A percentile compares a stretch with the other conserved stretches of the same genome.
Conservation (phyloP, 352 stramenopile genomes). For the Phytophthora tubulina region DNA sequence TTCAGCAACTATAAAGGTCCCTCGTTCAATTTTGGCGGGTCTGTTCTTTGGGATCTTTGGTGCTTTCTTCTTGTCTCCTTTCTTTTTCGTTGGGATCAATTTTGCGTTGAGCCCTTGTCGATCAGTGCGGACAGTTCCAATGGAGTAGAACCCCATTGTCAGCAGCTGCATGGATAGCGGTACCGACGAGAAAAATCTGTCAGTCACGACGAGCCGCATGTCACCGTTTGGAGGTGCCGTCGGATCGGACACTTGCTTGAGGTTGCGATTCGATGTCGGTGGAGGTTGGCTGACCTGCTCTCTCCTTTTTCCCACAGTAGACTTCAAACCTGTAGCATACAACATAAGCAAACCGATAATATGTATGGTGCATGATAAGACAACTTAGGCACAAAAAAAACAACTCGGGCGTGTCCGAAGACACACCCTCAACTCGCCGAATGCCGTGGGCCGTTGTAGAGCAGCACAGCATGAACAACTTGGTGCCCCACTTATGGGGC, state of each 20-base stretch:
- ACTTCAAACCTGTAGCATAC: background rate
- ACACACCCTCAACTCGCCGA: no score
- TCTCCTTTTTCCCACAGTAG: background rate
- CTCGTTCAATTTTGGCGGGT: no score
- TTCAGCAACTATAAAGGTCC: no score
- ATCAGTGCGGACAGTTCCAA: background rate
- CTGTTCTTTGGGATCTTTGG: no score
- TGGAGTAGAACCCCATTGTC: background rate
- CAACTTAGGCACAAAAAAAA: background rate
- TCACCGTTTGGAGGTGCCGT: background rate
- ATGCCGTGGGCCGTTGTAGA: background rate
- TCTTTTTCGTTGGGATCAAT: background rate
- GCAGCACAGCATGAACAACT: background rate
- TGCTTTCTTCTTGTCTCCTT: no score
- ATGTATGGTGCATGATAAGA: background rate
- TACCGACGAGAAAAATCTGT: background rate
- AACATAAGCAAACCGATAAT: background rate
- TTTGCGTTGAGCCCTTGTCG: background rate
- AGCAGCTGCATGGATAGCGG: background rate
- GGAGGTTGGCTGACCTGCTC: background rate
- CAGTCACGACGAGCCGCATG: background rate
- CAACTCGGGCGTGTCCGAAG: background rate
- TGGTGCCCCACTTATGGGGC: background rate
- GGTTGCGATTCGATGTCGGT: background rate
- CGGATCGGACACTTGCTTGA: background rate